These are phyloP conservation scores for Nemania sp. DNA, from an alignment of 2,329 filamentous ascomycete genomes.

Conservation along the genomic window DNA sequence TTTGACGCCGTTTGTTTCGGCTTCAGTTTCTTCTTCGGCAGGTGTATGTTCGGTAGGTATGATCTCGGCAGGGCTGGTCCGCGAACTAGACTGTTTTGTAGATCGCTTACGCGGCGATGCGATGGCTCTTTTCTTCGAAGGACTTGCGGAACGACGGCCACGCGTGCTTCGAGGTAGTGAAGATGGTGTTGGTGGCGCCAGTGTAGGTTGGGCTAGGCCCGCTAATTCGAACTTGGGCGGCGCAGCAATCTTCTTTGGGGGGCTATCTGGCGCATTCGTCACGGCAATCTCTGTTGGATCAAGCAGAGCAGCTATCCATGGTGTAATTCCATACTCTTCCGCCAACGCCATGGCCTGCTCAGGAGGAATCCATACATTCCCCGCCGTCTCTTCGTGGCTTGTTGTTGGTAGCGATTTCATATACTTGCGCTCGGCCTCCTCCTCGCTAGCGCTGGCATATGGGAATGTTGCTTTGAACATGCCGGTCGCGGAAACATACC, in stretches of 20 bases:
- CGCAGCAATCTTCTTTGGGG: slow-evolving; percentile 75
- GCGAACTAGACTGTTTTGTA: slow-evolving; percentile 45
- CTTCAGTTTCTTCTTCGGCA: slow-evolving; percentile 38
- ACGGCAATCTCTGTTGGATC: slow-evolving; percentile 78
- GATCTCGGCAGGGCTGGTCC: slow-evolving; percentile 46
- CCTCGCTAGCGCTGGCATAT: slow-evolving; percentile 71
- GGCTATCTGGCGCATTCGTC: slow-evolving; percentile 60
- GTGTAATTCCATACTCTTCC: slow-evolving; percentile 80
- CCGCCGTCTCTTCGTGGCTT: slow-evolving; percentile 88
- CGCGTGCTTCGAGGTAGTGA: slow-evolving; percentile 51
- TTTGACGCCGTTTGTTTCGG: slow-evolving; percentile 43
- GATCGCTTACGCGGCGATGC: slow-evolving; percentile 60
- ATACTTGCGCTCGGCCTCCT: slow-evolving; percentile 76
- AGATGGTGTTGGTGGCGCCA: slow-evolving; percentile 55
- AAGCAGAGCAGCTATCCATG: slow-evolving; percentile 91
- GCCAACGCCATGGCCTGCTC: slow-evolving; percentile 78
- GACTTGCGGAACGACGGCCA: slow-evolving; percentile 60
- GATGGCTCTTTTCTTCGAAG: slow-evolving; percentile 55
- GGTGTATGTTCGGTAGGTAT: slow-evolving; percentile 33
- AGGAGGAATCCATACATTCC: slow-evolving; percentile 94
- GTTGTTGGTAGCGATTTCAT: slow-evolving; percentile 82
- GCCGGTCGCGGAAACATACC: slow-evolving; percentile 81
- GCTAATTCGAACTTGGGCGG: slow-evolving; percentile 75
- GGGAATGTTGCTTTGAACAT: slow-evolving; percentile 93
- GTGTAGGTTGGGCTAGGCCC: slow-evolving; percentile 46